Evolutionary conservation across 768 basidiomycete species (phyloP), one percentile per base, ranked within the genome.

Genomic region (Pisolithus orientalis): DNA sequence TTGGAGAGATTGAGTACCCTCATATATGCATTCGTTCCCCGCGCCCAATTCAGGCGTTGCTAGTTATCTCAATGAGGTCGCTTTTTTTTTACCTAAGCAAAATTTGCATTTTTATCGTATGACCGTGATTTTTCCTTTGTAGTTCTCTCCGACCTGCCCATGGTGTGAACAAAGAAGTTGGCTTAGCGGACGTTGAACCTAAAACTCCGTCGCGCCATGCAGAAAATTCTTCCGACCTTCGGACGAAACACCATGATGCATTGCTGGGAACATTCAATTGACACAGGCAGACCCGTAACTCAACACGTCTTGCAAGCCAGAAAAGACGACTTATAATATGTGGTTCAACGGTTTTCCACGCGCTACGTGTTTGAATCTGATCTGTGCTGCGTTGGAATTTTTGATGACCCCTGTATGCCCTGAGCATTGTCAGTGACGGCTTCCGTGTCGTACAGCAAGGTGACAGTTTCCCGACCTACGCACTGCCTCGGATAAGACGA

Each of bases 41-140:
- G 14, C 68, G 24, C 59, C 70, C 68, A 64, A 64, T 67, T 61
- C 66, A 66, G 60, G 59, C 49, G 61, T 59, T 50, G 55, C 49
- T 45, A 63, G 64, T 59, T 70, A 68, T 66, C 64, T 65, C 68
- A 62, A 68, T 62, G 59, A 70, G 66, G 66, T 55, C 47, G 53
- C 53, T 53, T 47, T 60, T 58, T 58, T 54, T 52, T 52, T 56
- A 44, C 25, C 21, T 10, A 6, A 11, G 6, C 3, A 13, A 16
- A 45, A 29, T 44, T 44, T 29, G 50, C 55, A 43, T 53, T 59
- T 51, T 59, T 55, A 54, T 57, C 54, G 58, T 44, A 49, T 49
- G 53, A 63, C 44, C 39, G 47, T 45, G 17, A 11, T 39, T 57
- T 57, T 59, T 57, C 50, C 31, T 44, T 44, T 28, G 49, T 44